Percentiles rank a stretch among this genome's conserved stretches.
Evolutionary conservation across 768 basidiomycete genomes (phyloP).

Genomic region (Suillus plorans): DNA sequence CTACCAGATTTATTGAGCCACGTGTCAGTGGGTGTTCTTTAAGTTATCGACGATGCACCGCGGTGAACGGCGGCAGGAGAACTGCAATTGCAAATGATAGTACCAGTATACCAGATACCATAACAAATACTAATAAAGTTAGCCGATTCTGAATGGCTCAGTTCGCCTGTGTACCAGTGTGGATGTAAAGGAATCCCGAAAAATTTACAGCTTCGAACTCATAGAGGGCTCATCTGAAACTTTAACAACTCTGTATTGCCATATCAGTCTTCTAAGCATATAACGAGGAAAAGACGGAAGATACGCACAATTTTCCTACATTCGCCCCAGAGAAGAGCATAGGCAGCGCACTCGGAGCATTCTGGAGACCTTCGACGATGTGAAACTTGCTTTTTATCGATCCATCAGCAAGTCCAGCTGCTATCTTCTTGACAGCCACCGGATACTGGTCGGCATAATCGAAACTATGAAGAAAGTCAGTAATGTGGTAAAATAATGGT

Average conservation of each 20-base stretch:
- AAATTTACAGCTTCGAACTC: background rate
- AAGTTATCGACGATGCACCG: background rate
- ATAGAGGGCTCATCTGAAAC: conserved; percentile 44
- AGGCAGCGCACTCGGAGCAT: conserved; percentile 67
- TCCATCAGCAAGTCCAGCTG: conserved; percentile 58
- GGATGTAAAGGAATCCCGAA: background rate
- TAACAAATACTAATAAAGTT: background rate
- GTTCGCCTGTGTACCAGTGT: background rate
- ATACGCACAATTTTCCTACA: conserved; percentile 67
- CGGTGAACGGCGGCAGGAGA: background rate
- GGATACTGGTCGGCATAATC: conserved; percentile 69
- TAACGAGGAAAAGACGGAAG: background rate
- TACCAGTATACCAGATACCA: background rate
- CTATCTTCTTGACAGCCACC: conserved; percentile 56
- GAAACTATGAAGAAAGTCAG: conserved; percentile 41
- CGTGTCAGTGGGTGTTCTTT: background rate
- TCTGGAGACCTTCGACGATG: conserved; percentile 71
- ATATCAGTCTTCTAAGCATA: conserved; percentile 8
- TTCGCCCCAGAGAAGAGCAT: conserved; percentile 77
- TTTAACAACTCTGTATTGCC: conserved; percentile 49
- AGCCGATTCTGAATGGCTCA: background rate
- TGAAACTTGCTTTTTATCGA: conserved; percentile 82
- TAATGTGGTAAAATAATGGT: background rate
- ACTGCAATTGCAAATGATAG: background rate
- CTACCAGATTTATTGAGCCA: background rate